These are phyloP conservation scores for Chaetomium fimeti DNA, from an alignment of 495 filamentous ascomycete species.

Conservation along the genomic window DNA sequence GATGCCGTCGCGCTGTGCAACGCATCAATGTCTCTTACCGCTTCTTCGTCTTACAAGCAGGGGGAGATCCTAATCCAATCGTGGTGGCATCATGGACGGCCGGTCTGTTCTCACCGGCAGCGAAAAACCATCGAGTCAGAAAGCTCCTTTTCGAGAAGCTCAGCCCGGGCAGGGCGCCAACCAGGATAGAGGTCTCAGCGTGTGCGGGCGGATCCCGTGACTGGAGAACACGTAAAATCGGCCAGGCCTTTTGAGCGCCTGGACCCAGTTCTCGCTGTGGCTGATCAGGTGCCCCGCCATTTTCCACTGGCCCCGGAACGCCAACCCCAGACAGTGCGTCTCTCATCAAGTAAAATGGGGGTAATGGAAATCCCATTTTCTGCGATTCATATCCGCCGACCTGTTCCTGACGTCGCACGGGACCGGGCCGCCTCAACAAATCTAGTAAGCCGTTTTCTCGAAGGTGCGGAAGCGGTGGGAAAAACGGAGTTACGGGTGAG, in stretches of 20 bases:
- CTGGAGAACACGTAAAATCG: conserved; percentile 34
- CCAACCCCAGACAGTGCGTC: conserved; percentile 25
- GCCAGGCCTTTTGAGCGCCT: conserved; percentile 12
- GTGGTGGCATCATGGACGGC: conserved; percentile 27
- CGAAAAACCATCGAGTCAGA: neutral
- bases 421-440: conserved; percentile 20
- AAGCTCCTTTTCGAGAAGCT: neutral
- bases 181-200: conserved; percentile 14
- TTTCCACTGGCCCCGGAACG: conserved; percentile 33
- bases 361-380: conserved; percentile 38
- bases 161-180: neutral
- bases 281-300: conserved; percentile 25
- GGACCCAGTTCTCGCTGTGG: conserved; percentile 21
- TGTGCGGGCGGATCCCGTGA: conserved; percentile 32
- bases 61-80: conserved; percentile 3
- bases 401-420: conserved; percentile 31
- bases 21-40: conserved; percentile 26
- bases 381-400: conserved; percentile 9
- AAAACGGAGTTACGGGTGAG: neutral
- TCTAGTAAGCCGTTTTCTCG: conserved; percentile 11
- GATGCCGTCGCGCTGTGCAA: conserved; percentile 14
- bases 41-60: conserved; percentile 23
- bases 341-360: conserved; percentile 44
- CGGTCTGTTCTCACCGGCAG: conserved; percentile 26
- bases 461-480: conserved; percentile 3